Base-by-base conservation (phyloP, 1,284 basidiomycete genomes). In the Irpex lacteus region DNA sequence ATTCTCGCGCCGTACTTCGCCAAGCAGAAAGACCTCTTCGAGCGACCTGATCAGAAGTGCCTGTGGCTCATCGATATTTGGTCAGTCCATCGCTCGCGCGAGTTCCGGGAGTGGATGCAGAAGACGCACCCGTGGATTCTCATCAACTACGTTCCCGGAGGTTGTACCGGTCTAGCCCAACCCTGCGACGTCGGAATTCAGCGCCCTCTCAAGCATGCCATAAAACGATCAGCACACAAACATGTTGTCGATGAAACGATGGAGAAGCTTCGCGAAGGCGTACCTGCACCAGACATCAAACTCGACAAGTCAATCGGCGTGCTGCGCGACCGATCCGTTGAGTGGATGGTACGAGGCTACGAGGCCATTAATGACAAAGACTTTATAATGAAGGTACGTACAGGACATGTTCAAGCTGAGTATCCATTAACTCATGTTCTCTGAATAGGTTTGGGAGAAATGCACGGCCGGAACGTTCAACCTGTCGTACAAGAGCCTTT, bases 1-100 rank as follows among this genome's bases (percentile, higher is more conserved):
- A 75, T 79, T 47, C 70, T 80, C 15, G 70, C 70, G 55, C 78
- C 77, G 2, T 77, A 78, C 57, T 70, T 2, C 6, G 34, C 2
- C 63, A 64, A 19, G 75, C 73, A 54, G 49, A 47, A 0, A 8
- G n/a, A 60, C 2, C 67, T 74, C 1, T 60, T 55, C 2, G 70
- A 68, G 32, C 75, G 72, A 1, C 11, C 11, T n/a, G 26, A 64
- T 6, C 76, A 79, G 59, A 67, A 69, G 37, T 69, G 71, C 8
- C 60, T 80, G 6, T 65, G 63, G 50, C 60, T 64, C 9, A 72
- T 81, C 53, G 77, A 81, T 63, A 68, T 72, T 9, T 81, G 77
- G 76, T 72, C 74, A 1, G 77, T 80, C 2, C 80, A 81, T 65
- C 67, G 71, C 0, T 74, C 72, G 6, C 34, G 69, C 1, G 72